These are phyloP conservation scores for Cupressus sempervirens DNA, from an alignment of 75 land plant species.

Conservation along the genomic window DNA sequence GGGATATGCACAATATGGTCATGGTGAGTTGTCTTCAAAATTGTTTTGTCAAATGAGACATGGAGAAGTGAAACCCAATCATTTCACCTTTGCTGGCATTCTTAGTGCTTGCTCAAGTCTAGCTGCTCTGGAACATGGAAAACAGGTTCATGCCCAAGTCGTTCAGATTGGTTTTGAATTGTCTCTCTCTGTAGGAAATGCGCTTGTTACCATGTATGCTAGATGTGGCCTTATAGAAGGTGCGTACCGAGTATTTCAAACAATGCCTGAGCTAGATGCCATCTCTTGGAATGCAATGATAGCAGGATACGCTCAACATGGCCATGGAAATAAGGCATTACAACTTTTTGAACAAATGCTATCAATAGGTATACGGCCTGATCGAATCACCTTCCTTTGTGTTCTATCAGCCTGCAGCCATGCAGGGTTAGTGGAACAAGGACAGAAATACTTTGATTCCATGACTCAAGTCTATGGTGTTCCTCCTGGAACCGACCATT, in stretches of 20 bases:
- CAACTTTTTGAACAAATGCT: constrained; percentile 25
- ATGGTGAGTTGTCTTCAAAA: constrained; percentile 32
- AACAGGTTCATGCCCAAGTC: constrained; percentile 35
- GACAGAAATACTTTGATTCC: constrained; percentile 23
- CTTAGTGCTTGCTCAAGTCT: constrained; percentile 44
- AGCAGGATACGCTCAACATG: constrained; percentile 47
- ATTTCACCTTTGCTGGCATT: constrained; percentile 42
- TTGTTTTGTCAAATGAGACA: constrained; percentile 33
- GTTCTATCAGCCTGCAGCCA: constrained; percentile 53
- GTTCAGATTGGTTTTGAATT: constrained; percentile 39
- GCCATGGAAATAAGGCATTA: constrained; percentile 19
- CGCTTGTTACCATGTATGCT: constrained; percentile 69
- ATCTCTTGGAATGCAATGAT: constrained; percentile 77
- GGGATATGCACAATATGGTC: constrained; percentile 49
- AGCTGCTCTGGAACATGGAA: constrained; percentile 43
- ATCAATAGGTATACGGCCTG: constrained; percentile 24
- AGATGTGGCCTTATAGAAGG: constrained; percentile 56
- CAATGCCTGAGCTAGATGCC: constrained; percentile 28
- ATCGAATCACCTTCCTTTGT: constrained; percentile 25
- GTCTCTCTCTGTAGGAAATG: constrained; percentile 33
- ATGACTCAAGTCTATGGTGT: constrained; percentile 25
- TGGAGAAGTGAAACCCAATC: constrained; percentile 27
- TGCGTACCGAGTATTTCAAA: constrained; percentile 35
- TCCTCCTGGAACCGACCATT: constrained; percentile 27
- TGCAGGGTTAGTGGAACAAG: constrained; percentile 33